Conservation (phyloP, 2,329 filamentous ascomycete genomes). For the Verticillium zaregamsianum region DNA sequence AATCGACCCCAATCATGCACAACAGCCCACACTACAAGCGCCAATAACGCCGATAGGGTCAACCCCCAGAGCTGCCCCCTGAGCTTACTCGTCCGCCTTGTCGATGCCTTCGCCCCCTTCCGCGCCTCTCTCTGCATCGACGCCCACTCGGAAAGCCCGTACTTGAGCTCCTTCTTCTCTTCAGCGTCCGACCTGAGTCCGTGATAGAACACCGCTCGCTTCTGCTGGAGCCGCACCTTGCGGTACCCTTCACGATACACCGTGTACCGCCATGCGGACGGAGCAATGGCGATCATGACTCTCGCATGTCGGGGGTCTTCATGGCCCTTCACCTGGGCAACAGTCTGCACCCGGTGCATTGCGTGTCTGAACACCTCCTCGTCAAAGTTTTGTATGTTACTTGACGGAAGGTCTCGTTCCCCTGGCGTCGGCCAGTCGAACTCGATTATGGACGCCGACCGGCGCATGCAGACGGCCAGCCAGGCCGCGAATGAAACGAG, state of each 20-base stretch:
- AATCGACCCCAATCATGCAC: background rate
- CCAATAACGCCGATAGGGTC: background rate
- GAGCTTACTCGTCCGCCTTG: background rate
- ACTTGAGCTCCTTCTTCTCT: slow-evolving; percentile 12
- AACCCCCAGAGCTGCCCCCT: background rate
- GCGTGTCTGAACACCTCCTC: background rate
- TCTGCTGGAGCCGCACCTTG: slow-evolving; percentile 15
- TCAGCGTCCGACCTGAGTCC: slow-evolving; percentile 17
- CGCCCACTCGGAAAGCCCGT: slow-evolving; percentile 15
- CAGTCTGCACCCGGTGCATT: background rate
- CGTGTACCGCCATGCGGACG: slow-evolving; percentile 18
- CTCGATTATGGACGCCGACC: slow-evolving; percentile 15
- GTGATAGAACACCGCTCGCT: slow-evolving; percentile 23
- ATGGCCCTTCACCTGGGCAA: background rate
- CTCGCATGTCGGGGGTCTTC: slow-evolving; percentile 12
- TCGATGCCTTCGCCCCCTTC: background rate
- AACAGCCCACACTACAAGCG: background rate
- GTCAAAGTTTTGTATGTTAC: background rate
- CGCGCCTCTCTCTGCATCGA: background rate
- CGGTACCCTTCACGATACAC: slow-evolving; percentile 13
- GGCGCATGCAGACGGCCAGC: slow-evolving; percentile 21
- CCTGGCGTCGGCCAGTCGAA: slow-evolving; percentile 24
- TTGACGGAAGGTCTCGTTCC: slow-evolving; percentile 14
- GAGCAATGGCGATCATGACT: slow-evolving; percentile 26
- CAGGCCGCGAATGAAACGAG: slow-evolving; percentile 24